Evolutionary conservation across 169 alveolate species (phyloP), one percentile per base, ranked within the genome.

Genomic region (Theileria parva): DNA sequence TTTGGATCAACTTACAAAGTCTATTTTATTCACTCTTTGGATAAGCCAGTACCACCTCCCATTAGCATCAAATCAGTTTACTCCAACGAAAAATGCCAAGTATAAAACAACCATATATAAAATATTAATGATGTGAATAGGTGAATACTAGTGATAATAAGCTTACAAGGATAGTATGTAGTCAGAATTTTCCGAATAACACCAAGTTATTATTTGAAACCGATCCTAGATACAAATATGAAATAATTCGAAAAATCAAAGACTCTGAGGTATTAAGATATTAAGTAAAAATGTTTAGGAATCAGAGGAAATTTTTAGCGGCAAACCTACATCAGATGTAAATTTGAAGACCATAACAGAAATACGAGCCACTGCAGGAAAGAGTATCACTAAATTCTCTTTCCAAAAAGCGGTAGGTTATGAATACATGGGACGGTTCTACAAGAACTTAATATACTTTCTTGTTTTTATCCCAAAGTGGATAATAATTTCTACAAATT

Each of bases 181-280:
- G 66, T 8, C 34, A 8, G 3, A 25, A 17, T 34, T 17, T 37
- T 6, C 66, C 51, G 0, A 23, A 68, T 13, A 61, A 61, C 57
- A 48, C 75, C 2, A 81, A 81, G 3, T 44, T 81, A 17, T 7
- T 74, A 39, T 30, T 81, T 4, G 74, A 50, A 15, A 81, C 84
- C 17, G 84, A 81, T 30, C 70, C 83, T 34, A 55, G 57, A n/a
- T 74, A 81, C 19, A 39, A 34, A 17, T 81, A 81, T 65, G 37
- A 61, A n/a, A 72, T 81, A 25, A 64, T 30, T 13, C 5, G 27
- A 63, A 15, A 63, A 4, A 7, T 5, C 19, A 61, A 73, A 73
- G 80, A 67, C 53, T 51, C 34, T 0, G 80, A 73, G 80, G 60
- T 68, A 25, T 32, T 32, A 13, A 25, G 27, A 19, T 51, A 60